phyloP scores from a whole-genome alignment of 2,329 filamentous ascomycete genomes.

The Lachnellula willkommii region DNA sequence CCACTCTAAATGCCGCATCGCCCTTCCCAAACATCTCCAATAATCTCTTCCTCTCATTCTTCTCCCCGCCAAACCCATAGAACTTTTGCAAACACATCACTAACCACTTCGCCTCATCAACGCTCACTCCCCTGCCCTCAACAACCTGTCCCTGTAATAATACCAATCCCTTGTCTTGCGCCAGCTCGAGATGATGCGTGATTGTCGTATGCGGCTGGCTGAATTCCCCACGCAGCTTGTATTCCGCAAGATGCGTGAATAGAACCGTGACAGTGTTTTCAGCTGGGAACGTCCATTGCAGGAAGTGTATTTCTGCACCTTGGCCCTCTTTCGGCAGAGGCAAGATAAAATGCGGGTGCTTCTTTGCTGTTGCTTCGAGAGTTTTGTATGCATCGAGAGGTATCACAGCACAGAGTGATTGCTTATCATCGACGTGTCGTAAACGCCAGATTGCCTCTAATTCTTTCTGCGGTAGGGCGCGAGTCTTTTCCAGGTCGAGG shows the following conservation, averaged over 20 bases:
- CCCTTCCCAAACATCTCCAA: constrained; percentile 78
- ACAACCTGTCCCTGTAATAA: constrained; percentile 79
- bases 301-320: constrained; percentile 88
- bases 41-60: constrained; percentile 60
- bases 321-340: constrained; percentile 65
- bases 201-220: constrained; percentile 89
- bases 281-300: constrained; percentile 91
- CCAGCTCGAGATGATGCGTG: constrained; percentile 83
- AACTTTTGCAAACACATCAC: constrained; percentile 93
- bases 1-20: constrained; percentile 73
- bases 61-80: constrained; percentile 61
- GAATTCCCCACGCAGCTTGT: constrained; percentile 83
- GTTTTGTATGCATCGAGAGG: constrained; percentile 66
- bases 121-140: constrained; percentile 67
- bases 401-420: constrained; percentile 79
- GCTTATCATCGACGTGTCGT: constrained; percentile 67
- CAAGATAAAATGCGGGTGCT: constrained; percentile 83
- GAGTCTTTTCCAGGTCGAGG: constrained; percentile 75
- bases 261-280: constrained; percentile 67
- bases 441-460: constrained; percentile 87
- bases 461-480: constrained; percentile 68
- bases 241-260: constrained; percentile 91
- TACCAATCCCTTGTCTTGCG: constrained; percentile 68
- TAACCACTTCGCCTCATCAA: constrained; percentile 82
- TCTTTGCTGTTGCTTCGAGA: constrained; percentile 66